These are phyloP conservation scores for Golubevia sp. DNA, from an alignment of 1,284 basidiomycete genomes.

Conservation along the genomic window DNA sequence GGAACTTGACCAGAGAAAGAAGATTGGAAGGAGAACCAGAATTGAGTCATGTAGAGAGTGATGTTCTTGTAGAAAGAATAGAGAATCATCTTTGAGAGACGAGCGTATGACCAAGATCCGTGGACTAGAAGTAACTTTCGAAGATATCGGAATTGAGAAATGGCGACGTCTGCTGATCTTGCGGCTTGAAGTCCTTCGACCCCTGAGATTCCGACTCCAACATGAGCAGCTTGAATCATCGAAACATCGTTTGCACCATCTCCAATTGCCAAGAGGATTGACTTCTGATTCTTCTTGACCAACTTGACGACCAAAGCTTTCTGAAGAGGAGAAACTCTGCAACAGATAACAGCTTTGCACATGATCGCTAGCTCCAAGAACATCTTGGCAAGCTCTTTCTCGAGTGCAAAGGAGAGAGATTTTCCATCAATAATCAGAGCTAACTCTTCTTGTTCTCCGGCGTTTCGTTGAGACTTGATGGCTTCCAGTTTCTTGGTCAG, in stretches of 20 bases:
- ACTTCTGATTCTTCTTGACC: conserved; percentile 92
- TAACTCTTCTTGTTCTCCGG: conserved; percentile 90
- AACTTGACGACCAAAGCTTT: conserved; percentile 98
- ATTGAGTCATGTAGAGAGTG: conserved; percentile 93
- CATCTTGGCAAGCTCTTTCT: conserved; percentile 83
- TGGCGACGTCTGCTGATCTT: conserved; percentile 92
- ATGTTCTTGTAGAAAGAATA: conserved; percentile 73
- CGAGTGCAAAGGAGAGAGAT: conserved; percentile 86
- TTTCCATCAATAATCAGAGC: conserved; percentile 97
- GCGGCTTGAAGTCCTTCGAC: conserved; percentile 98
- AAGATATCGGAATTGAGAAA: conserved; percentile 95
- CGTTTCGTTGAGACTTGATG: conserved; percentile 86
- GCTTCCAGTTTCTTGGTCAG: conserved; percentile 84
- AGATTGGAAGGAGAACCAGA: conserved; percentile 85
- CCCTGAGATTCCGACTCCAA: conserved; percentile 96
- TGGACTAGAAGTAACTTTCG: conserved; percentile 96
- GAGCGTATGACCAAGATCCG: conserved; percentile 96
- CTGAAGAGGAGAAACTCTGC: conserved; percentile 95
- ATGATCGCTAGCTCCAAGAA: conserved; percentile 96
- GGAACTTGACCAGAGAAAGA: conserved; percentile 98
- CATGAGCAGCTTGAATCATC: conserved; percentile 72
- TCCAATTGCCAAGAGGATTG: conserved; percentile 89
- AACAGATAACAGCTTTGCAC: conserved; percentile 98
- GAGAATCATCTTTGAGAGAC: conserved; percentile 91
- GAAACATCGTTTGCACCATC: conserved; percentile 70